Conservation (phyloP, 164 flowering plant genomes). For the Houttuynia cordata region DNA sequence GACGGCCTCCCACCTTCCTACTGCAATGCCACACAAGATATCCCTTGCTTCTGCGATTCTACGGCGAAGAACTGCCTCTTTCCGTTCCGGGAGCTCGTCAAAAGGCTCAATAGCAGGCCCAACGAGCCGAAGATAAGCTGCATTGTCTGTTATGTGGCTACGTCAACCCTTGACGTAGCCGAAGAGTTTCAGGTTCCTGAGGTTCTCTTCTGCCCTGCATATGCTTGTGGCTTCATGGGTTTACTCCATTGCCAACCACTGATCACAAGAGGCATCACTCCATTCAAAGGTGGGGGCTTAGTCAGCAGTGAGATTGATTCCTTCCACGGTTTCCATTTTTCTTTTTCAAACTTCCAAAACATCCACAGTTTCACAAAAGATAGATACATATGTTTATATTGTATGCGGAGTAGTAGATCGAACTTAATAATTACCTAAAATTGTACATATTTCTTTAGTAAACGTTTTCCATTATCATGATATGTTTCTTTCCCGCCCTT, state of each 20-base stretch:
- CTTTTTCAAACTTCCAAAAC: too few relatives aligned
- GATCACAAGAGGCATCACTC: conserved; percentile 26
- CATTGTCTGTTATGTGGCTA: conserved; percentile 32
- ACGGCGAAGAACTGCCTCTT: conserved; percentile 17
- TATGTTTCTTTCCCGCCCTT: too few relatives aligned
- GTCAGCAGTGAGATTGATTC: too few relatives aligned
- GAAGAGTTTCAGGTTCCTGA: conserved; percentile 24
- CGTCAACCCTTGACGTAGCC: conserved; percentile 30
- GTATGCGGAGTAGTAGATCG: too few relatives aligned
- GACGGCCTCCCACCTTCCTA: conserved; percentile 54
- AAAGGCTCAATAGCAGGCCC: conserved; percentile 9
- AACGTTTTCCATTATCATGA: too few relatives aligned
- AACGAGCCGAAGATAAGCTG: conserved; percentile 28
- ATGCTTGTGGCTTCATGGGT: conserved; percentile 27
- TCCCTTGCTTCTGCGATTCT: conserved; percentile 27
- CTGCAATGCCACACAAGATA: conserved; percentile 33
- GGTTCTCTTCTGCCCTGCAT: conserved; percentile 29
- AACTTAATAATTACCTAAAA: too few relatives aligned
- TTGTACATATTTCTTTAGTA: too few relatives aligned
- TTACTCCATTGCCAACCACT: conserved; percentile 17
- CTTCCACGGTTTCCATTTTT: too few relatives aligned
- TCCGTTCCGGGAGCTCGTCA: conserved; percentile 20
- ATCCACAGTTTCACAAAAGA: too few relatives aligned
- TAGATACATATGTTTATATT: too few relatives aligned
- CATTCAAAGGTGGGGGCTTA: conserved; percentile 31